Evolutionary conservation across 2,329 filamentous ascomycete species (phyloP).

Genomic region (Fonsecaea multimorphosa): DNA sequence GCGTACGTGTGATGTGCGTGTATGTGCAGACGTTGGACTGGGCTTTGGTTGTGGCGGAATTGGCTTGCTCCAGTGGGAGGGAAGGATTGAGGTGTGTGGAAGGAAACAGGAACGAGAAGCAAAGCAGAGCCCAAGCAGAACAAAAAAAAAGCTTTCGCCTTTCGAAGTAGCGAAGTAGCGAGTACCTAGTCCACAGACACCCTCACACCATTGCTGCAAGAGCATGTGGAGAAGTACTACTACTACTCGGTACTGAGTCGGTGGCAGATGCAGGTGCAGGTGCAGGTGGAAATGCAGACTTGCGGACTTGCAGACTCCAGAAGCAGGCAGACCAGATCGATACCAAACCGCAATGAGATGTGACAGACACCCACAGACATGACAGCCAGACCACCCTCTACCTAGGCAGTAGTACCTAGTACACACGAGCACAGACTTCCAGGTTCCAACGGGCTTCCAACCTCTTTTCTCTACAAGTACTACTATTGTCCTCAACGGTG

Average conservation of each 20-base stretch:
- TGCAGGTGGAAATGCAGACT: background rate
- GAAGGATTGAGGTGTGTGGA: slow-evolving; percentile 4
- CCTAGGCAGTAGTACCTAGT: too few relatives aligned
- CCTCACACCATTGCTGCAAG: background rate
- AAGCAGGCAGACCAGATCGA: slow-evolving; percentile 12
- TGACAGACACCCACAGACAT: background rate
- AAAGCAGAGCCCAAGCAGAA: too few relatives aligned
- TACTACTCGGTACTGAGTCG: too few relatives aligned
- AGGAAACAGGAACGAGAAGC: slow-evolving; percentile 4
- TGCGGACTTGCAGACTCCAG: background rate
- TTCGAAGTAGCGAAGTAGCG: background rate
- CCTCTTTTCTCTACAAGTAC: too few relatives aligned
- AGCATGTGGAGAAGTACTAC: slow-evolving; percentile 2
- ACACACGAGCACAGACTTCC: too few relatives aligned
- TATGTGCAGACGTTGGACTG: background rate
- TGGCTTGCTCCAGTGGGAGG: background rate
- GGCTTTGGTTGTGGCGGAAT: slow-evolving; percentile 4
- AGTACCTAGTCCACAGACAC: background rate
- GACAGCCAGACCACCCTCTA: too few relatives aligned
- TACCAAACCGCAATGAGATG: slow-evolving; percentile 10
- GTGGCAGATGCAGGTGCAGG: background rate
- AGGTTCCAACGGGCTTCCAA: background rate
- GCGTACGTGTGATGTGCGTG: slow-evolving; percentile 2
- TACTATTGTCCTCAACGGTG: background rate
- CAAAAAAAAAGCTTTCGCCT: slow-evolving; percentile 14